Evolutionary conservation across 148 eudicot genomes (phyloP).

Genomic region (Camellia japonica): DNA sequence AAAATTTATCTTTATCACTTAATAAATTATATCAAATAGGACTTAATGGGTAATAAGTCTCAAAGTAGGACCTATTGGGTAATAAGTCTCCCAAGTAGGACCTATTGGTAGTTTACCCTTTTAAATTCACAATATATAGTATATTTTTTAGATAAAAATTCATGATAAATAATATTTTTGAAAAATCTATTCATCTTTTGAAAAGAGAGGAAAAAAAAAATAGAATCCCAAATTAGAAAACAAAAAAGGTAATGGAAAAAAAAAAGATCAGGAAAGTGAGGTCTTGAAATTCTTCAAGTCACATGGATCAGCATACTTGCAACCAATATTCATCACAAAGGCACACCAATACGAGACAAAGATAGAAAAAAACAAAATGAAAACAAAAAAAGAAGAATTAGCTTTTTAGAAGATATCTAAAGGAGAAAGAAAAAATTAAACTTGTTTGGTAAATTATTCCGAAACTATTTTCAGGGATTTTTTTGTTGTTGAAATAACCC

Average conservation of each 20-base stretch:
- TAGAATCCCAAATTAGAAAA: conserved; percentile 10
- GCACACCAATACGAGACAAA: conserved; percentile 5
- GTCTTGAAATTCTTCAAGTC: conserved; percentile 13
- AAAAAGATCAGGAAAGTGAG: neutral
- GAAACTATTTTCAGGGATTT: no score
- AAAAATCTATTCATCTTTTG: conserved; percentile 12
- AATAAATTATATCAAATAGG: no score
- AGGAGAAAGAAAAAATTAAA: neutral
- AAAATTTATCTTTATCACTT: no score
- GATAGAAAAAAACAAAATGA: neutral
- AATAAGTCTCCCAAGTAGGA: no score
- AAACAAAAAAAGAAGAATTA: neutral
- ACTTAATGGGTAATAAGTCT: no score
- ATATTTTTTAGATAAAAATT: no score
- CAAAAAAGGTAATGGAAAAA: neutral
- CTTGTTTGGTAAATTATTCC: no score
- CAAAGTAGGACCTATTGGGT: no score
- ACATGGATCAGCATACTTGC: conserved; percentile 22
- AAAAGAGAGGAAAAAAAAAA: neutral
- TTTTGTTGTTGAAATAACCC: no score
- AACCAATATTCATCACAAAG: conserved; percentile 7
- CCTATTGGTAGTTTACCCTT: no score
- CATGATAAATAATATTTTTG: neutral
- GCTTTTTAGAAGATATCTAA: neutral
- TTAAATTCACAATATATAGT: no score